Base-by-base conservation (phyloP, 768 basidiomycete species). In the Pisolithus microcarpus region DNA sequence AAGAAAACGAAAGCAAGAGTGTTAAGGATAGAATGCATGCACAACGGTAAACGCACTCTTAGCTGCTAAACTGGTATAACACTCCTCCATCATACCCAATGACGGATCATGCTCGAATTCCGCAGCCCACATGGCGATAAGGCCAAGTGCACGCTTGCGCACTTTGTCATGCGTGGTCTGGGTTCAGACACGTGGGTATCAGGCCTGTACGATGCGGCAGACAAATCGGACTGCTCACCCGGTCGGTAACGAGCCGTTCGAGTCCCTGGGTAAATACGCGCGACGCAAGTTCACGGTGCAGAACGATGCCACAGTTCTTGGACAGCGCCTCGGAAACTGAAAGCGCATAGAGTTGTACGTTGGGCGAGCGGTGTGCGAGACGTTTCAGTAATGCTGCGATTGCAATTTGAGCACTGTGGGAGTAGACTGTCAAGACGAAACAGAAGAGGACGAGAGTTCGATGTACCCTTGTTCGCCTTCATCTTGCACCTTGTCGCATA, bases 401-500 rank as follows among this genome's bases (percentile, higher is more conserved):
- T 51, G 89, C 90, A 58, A 86, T 82, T 49, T 87, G 86, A 8
- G 95, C 91, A 10, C 95, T 97, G 70, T 9, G 13, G 39, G 42
- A 34, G 26, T 16, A 18, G 43, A 26, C n/a, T 28, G 51, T 69
- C 18, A 66, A 56, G 52, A 52, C 39, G 23, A 52, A 30, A 50
- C 18, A 46, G 26, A 48, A 49, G 40, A 48, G 31, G 23, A 49
- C 38, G 42, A 7, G 23, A 37, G 8, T 38, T 4, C 48, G n/a
- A 68, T 80, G 8, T 55, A 93, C 94, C 94, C 94, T 43, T 77
- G 69, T 62, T 85, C 81, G 2, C 90, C 87, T 56, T 99, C 95
- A 11, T 93, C 92, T 28, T 77, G 75, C 6, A 99, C 93, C 70
- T 96, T 96, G 73, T 99, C 96, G 59, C 93, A 96, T n/a, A 98